Conservation (phyloP, 768 basidiomycete genomes). For the Mycena leptocephala region DNA sequence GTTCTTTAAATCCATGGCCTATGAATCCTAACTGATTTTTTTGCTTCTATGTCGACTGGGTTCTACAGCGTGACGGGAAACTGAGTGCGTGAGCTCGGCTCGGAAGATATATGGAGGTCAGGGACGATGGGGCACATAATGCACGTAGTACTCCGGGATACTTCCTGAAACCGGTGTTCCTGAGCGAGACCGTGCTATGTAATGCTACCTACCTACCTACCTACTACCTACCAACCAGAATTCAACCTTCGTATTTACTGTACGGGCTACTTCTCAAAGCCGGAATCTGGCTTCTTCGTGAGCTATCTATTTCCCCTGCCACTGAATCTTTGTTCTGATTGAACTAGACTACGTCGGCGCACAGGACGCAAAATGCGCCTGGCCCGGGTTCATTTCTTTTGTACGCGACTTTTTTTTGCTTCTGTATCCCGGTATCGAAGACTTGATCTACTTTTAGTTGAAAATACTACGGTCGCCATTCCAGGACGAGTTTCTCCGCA, state of each 20-base stretch:
- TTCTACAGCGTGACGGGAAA: too few species aligned
- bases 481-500: slow-evolving; percentile 43
- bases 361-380: slow-evolving; percentile 46
- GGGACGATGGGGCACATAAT: too few species aligned
- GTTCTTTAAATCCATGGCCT: too few species aligned
- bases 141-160: too few species aligned
- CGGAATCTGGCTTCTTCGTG: slow-evolving; percentile 48
- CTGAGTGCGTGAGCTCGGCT: too few species aligned
- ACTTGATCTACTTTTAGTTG: slow-evolving; percentile 24
- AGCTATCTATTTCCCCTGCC: background rate
- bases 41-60: too few species aligned
- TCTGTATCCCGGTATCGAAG: background rate
- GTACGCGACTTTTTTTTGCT: background rate
- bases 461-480: slow-evolving; percentile 42
- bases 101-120: too few species aligned
- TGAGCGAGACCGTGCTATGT: too few species aligned
- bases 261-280: slow-evolving; percentile 45
- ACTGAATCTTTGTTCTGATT: background rate
- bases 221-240: too few species aligned
- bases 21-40: too few species aligned
- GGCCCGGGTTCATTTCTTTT: slow-evolving; percentile 46
- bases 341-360: slow-evolving; percentile 48
- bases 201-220: too few species aligned
- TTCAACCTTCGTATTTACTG: slow-evolving; percentile 37
- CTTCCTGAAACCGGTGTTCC: too few species aligned